Evolutionary conservation across 495 filamentous ascomycete species (phyloP), one percentile per base, ranked within the genome.

Genomic region (Echria macrotheca): DNA sequence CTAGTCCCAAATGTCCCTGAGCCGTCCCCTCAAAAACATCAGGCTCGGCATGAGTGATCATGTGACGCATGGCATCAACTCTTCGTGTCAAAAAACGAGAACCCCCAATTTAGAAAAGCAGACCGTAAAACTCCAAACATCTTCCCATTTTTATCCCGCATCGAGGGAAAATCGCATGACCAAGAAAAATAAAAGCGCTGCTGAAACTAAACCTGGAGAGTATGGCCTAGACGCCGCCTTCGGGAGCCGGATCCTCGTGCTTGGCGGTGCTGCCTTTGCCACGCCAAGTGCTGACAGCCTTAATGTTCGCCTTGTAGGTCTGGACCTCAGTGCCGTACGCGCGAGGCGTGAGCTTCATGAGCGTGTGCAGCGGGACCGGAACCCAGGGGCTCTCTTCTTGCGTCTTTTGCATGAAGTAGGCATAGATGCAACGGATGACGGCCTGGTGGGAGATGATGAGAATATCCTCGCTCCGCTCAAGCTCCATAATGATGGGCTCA

Each of bases 401-500:
- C 17, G 86, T 83, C 37, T 91, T 84, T 56, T 96, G 94, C 85
- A 96, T 95, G 68, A 96, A 98, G 64, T 98, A 98, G 6, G 93
- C 85, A 61, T 97, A 97, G 55, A 98, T 96, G 70, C 93, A 98
- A 44, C 93, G 81, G 47, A 98, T 74, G 18, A 98, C 91, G 3
- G 93, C 93, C 66, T 98, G 93, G 65, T 98, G 93, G 5, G 93
- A 96, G 38, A 98, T 90, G 59, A 98, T 96, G 47, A 98, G 84
- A 53, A 98, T 95, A 59, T 98, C 91, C 64, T 96, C 93, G 56
- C 82, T 86, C 47, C 93, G 81, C 67, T 98, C 93, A 36, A 98
- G 73, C 59, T 98, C 93, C 93, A 98, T 98, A 71, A 98, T 98
- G 67, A 98, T 98, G 39, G 93, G 93, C 60, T 98, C 93, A 0